A percentile compares a stretch with the other conserved stretches of the same genome.
Evolutionary conservation across 371 early-diverging fungal species (phyloP).

Genomic region (Chytridium lagenaria): DNA sequence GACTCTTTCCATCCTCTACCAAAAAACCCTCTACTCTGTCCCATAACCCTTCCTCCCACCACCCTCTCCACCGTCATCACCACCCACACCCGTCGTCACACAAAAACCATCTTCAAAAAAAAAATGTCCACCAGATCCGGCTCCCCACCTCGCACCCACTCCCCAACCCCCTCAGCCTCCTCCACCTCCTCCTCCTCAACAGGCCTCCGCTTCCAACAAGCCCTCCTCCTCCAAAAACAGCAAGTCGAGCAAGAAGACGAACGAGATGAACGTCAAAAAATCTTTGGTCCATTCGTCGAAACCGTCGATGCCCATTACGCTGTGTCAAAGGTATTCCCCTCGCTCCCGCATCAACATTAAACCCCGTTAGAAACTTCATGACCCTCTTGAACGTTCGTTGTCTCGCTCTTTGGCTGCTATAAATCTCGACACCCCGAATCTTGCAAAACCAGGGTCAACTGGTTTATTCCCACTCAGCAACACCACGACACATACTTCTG

Average conservation of each 20-base stretch:
- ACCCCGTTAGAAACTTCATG: slow-evolving; percentile 1
- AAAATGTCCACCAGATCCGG: slow-evolving; percentile 10
- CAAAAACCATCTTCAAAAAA: too few relatives aligned
- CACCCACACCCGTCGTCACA: too few relatives aligned
- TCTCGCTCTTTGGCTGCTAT: not conserved
- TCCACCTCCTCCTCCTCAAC: not conserved
- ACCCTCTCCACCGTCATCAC: too few relatives aligned
- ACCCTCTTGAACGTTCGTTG: not conserved
- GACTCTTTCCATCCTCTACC: too few relatives aligned
- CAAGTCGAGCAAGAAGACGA: slow-evolving; percentile 18
- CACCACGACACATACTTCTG: not conserved
- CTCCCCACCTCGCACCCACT: too few relatives aligned
- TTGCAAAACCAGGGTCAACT: not conserved
- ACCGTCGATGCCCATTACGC: slow-evolving; percentile 4
- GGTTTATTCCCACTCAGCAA: slow-evolving; percentile 12
- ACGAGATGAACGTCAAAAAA: not conserved
- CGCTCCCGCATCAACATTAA: not conserved
- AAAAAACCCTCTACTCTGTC: too few relatives aligned
- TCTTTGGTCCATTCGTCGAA: slow-evolving; percentile 18
- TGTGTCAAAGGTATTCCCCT: not conserved
- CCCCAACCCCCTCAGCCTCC: slow-evolving; percentile 11
- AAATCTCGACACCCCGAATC: not conserved
- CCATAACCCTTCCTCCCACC: too few relatives aligned
- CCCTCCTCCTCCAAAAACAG: slow-evolving; percentile 17
- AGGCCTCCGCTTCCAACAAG: slow-evolving; percentile 9